Percentiles rank a stretch among this genome's conserved stretches.
Evolutionary conservation across 139 green algal species (phyloP).

Genomic region (Trebouxia sp.): DNA sequence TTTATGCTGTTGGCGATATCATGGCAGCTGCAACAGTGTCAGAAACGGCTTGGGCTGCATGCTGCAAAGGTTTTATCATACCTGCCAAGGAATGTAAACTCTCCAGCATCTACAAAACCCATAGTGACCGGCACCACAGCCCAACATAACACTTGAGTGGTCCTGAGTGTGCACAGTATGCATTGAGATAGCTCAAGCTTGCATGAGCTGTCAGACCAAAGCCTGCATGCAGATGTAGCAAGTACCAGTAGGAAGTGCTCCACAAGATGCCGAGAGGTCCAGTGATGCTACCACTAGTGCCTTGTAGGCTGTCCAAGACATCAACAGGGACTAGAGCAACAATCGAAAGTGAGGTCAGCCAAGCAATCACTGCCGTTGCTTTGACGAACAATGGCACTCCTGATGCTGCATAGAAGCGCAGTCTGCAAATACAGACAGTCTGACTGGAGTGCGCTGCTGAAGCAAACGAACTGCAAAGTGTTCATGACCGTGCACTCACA

Average conservation of each 20-base stretch:
- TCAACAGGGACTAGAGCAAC: conserved; percentile 87
- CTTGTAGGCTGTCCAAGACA: conserved; percentile 61
- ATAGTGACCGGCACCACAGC: conserved; percentile 85
- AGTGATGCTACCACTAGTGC: conserved; percentile 21
- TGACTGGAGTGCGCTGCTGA: not conserved
- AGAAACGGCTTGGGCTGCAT: too few species aligned
- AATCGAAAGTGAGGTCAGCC: conserved; percentile 83
- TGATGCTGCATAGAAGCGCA: conserved; percentile 62
- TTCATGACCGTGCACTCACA: conserved; percentile 30
- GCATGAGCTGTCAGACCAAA: not conserved
- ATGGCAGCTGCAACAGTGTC: too few species aligned
- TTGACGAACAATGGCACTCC: conserved; percentile 54
- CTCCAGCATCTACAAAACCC: conserved; percentile 83
- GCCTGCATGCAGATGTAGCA: not conserved
- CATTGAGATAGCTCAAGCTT: too few species aligned
- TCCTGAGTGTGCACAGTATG: too few species aligned
- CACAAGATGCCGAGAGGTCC: conserved; percentile 59
- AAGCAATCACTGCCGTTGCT: conserved; percentile 66
- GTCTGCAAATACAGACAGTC: conserved; percentile 36
- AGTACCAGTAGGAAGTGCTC: conserved; percentile 75
- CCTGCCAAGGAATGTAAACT: conserved; percentile 73
- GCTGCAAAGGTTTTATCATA: not conserved
- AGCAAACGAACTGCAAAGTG: not conserved
- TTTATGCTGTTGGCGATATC: too few species aligned
- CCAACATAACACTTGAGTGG: conserved; percentile 85